Evolutionary conservation across 2,329 filamentous ascomycete genomes (phyloP).

Genomic region (Magnaporthiopsis rhizophila): DNA sequence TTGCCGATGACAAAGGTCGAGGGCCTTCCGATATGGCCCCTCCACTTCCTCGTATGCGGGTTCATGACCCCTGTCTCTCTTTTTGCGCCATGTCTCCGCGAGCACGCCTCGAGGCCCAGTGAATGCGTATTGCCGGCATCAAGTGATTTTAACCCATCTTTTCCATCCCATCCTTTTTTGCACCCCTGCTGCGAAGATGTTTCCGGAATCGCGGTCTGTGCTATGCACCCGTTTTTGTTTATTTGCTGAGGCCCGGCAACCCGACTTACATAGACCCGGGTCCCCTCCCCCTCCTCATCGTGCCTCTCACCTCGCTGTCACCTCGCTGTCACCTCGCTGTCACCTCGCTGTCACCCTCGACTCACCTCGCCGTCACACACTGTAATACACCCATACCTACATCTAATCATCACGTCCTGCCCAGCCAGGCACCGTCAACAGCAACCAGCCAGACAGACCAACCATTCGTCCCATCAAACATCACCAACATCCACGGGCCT

Average conservation of each 20-base stretch:
- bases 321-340: too few species aligned
- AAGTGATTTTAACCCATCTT: neutral
- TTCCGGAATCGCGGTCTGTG: too few species aligned
- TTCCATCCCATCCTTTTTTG: too few species aligned
- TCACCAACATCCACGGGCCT: too few species aligned
- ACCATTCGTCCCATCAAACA: too few species aligned
- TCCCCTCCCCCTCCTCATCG: neutral
- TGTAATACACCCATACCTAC: too few species aligned
- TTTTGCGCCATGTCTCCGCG: neutral
- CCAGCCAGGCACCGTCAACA: too few species aligned
- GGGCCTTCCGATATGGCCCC: neutral
- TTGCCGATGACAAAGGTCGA: too few species aligned
- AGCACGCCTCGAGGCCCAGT: constrained; percentile 2
- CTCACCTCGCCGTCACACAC: neutral
- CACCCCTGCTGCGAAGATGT: too few species aligned
- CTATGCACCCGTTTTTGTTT: neutral
- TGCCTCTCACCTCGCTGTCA: too few species aligned
- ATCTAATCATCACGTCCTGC: too few species aligned
- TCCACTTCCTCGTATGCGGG: neutral
- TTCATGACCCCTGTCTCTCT: neutral
- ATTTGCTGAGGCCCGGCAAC: neutral
- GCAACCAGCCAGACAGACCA: too few species aligned
- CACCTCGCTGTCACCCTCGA: neutral
- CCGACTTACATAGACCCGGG: neutral
- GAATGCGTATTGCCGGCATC: constrained; percentile 1